Evolutionary conservation across 2,329 filamentous ascomycete genomes (phyloP).

Genomic region (Beauveria medogensis): DNA sequence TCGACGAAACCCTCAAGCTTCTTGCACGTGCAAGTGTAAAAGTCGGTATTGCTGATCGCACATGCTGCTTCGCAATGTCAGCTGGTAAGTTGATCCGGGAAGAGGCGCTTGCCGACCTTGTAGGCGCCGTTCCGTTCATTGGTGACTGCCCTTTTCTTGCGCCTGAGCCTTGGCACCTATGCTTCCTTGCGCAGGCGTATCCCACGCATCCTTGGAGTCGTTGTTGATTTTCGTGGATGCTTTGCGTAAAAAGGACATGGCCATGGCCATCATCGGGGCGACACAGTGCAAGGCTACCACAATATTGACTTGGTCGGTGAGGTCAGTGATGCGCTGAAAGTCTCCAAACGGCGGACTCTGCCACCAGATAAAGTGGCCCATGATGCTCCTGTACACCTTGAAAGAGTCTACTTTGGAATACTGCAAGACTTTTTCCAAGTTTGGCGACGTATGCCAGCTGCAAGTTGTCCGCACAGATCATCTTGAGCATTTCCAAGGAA

Average conservation of each 20-base stretch:
- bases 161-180: neutral
- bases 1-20: too few species aligned
- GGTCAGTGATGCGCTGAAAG: slow-evolving; percentile 1
- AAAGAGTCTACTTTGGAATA: neutral
- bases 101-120: too few species aligned
- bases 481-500: neutral
- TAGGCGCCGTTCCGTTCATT: too few species aligned
- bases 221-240: neutral
- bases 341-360: neutral
- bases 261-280: slow-evolving; percentile 5
- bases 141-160: neutral
- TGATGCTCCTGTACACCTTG: slow-evolving; percentile 3
- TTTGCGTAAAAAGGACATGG: neutral
- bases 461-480: neutral
- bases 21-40: too few species aligned
- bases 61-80: too few species aligned
- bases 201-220: neutral
- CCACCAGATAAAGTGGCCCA: slow-evolving; percentile 1
- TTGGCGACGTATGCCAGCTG: neutral
- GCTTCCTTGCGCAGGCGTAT: too few species aligned
- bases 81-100: too few species aligned
- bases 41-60: too few species aligned
- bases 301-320: neutral
- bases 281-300: neutral
- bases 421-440: neutral